Conservation (phyloP, 768 basidiomycete species). For the Amanita phalloides region DNA sequence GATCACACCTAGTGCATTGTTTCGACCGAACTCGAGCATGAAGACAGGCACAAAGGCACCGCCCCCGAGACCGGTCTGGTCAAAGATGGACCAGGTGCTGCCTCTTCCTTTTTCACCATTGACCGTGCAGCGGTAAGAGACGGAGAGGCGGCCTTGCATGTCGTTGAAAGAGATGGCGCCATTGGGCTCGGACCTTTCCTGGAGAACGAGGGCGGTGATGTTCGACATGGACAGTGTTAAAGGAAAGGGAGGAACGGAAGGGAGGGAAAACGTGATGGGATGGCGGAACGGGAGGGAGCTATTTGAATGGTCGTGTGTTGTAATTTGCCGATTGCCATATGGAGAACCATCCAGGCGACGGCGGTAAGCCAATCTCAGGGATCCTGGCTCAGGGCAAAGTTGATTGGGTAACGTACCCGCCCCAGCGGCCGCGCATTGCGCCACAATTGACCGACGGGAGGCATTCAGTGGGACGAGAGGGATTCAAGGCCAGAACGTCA, state of each 20-base stretch:
- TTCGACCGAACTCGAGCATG: conserved; percentile 39
- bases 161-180: conserved; percentile 51
- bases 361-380: neutral
- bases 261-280: neutral
- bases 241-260: neutral
- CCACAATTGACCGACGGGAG: neutral
- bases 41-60: conserved; percentile 25
- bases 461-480: too few relatives aligned
- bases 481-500: too few relatives aligned
- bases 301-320: conserved; percentile 1
- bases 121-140: conserved; percentile 38
- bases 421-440: neutral
- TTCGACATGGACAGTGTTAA: conserved; percentile 29
- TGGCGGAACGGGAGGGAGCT: neutral
- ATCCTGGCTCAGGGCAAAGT: neutral
- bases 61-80: conserved; percentile 21
- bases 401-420: neutral
- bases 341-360: conserved; percentile 3
- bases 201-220: conserved; percentile 52
- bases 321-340: conserved; percentile 3
- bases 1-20: conserved; percentile 42
- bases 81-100: conserved; percentile 43
- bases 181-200: conserved; percentile 47
- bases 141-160: conserved; percentile 47
- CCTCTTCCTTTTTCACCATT: conserved; percentile 27